Evolutionary conservation across 441 rosid genomes (phyloP).

Genomic region (Caryocar brasiliense): DNA sequence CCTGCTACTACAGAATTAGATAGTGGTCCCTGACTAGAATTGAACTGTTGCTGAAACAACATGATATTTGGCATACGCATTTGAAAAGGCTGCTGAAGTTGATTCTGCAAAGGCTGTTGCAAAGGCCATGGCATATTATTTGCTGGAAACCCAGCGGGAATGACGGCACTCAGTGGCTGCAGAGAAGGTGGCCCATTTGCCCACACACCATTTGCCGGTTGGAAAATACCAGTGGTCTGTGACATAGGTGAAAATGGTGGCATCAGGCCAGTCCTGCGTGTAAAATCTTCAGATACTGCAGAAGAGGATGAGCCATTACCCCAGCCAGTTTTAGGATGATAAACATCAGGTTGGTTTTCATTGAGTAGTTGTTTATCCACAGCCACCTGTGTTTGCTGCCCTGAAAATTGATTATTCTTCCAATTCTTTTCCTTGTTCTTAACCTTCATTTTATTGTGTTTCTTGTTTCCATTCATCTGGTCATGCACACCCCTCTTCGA

Average conservation of each 20-base stretch:
- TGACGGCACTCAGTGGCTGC: conserved; percentile 15
- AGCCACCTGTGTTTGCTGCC: conserved; percentile 22
- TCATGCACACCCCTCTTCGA: conserved; percentile 55
- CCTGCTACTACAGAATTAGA: conserved; percentile 25
- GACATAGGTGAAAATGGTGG: conserved; percentile 29
- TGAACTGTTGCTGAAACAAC: conserved; percentile 50
- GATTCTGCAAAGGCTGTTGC: conserved; percentile 34
- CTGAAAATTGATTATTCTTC: conserved; percentile 27
- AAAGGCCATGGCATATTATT: conserved; percentile 38
- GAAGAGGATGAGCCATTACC: conserved; percentile 26
- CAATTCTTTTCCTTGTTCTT: conserved; percentile 33
- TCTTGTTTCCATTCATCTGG: conserved; percentile 31
- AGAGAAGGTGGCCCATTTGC: conserved; percentile 21
- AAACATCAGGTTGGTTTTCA: conserved; percentile 17
- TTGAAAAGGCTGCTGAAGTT: conserved; percentile 40
- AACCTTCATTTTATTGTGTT: conserved; percentile 40
- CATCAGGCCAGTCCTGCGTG: conserved; percentile 17
- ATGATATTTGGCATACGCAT: conserved; percentile 35
- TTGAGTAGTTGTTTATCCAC: conserved; percentile 9
- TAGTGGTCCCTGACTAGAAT: conserved; percentile 32
- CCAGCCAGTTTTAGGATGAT: conserved; percentile 16
- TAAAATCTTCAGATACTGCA: conserved; percentile 15
- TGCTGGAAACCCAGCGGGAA: conserved; percentile 30
- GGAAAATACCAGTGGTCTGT: conserved; percentile 22
- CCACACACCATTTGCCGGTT: conserved; percentile 31